Evolutionary conservation across 495 filamentous ascomycete species (phyloP).

Genomic region (Glutinoglossum americanum): DNA sequence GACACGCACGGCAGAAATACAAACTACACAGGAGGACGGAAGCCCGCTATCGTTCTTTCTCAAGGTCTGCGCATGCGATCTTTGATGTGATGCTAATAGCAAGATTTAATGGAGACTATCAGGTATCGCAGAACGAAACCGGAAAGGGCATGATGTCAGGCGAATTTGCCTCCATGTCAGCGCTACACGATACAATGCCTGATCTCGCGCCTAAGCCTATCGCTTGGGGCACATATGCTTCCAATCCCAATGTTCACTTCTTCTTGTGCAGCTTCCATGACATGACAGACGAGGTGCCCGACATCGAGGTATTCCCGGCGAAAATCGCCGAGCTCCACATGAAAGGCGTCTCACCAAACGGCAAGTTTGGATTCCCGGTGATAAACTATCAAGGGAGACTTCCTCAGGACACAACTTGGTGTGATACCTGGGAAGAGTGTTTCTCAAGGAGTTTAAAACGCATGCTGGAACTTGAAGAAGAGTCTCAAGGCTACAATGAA

Average conservation of each 20-base stretch:
- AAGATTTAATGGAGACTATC: background rate
- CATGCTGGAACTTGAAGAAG: constrained; percentile 3
- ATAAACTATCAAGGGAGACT: constrained; percentile 8
- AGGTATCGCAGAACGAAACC: constrained; percentile 1
- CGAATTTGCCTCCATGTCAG: constrained; percentile 11
- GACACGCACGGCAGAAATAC: constrained; percentile 11
- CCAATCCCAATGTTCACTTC: constrained; percentile 11
- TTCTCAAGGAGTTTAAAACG: constrained; percentile 5
- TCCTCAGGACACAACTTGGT: constrained; percentile 7
- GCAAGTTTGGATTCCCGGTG: constrained; percentile 10
- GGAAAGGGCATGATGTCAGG: constrained; percentile 11
- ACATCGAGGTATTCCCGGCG: background rate
- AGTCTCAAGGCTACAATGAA: constrained; percentile 5
- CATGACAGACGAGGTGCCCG: constrained; percentile 9
- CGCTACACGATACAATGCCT: constrained; percentile 7
- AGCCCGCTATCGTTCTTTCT: constrained; percentile 8
- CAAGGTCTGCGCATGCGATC: constrained; percentile 2
- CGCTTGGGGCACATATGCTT: constrained; percentile 12
- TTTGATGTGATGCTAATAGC: background rate
- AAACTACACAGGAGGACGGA: constrained; percentile 7
- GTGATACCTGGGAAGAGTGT: constrained; percentile 10
- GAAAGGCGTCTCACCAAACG: constrained; percentile 8
- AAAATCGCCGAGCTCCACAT: background rate
- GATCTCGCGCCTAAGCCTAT: constrained; percentile 8
- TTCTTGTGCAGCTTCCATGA: constrained; percentile 10